Evolutionary conservation across 2,329 filamentous ascomycete species (phyloP).

Genomic region (Alternaria ventricosa): DNA sequence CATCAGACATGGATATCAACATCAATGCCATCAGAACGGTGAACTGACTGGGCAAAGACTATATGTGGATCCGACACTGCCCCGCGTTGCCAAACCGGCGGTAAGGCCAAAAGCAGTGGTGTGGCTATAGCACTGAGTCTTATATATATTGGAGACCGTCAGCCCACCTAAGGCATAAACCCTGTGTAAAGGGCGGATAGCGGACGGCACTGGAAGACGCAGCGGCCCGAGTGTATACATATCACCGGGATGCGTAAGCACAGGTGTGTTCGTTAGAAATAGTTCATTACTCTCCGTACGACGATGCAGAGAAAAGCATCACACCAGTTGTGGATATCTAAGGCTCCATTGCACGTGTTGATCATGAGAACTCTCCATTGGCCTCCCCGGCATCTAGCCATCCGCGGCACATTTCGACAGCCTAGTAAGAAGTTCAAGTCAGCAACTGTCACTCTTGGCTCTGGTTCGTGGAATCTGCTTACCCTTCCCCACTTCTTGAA

Average conservation of each 20-base stretch:
- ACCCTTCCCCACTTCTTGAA: slow-evolving; percentile 74
- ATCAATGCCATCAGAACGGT: not conserved
- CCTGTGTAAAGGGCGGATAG: not conserved
- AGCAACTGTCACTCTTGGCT: slow-evolving; percentile 3
- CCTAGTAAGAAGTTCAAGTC: slow-evolving; percentile 39
- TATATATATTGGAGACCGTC: not conserved
- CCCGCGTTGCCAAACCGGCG: not conserved
- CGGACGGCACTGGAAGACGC: not conserved
- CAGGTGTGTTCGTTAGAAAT: not conserved
- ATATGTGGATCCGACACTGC: not conserved
- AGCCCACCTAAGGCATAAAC: not conserved
- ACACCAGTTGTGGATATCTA: slow-evolving; percentile 32
- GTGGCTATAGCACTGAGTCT: not conserved
- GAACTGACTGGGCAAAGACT: not conserved
- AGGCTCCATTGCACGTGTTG: slow-evolving; percentile 29
- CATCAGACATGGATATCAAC: slow-evolving; percentile 8
- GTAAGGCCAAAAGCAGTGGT: not conserved
- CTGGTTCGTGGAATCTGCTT: not conserved
- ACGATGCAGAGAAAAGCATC: slow-evolving; percentile 15
- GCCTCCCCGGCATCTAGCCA: slow-evolving; percentile 63
- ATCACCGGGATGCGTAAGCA: not conserved
- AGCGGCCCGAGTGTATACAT: slow-evolving; percentile 1
- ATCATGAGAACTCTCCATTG: slow-evolving; percentile 41
- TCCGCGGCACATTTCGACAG: slow-evolving; percentile 79
- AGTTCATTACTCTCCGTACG: not conserved